Conservation (phyloP, 805 yeast genomes). For the Cyberlindnera saturnus region DNA sequence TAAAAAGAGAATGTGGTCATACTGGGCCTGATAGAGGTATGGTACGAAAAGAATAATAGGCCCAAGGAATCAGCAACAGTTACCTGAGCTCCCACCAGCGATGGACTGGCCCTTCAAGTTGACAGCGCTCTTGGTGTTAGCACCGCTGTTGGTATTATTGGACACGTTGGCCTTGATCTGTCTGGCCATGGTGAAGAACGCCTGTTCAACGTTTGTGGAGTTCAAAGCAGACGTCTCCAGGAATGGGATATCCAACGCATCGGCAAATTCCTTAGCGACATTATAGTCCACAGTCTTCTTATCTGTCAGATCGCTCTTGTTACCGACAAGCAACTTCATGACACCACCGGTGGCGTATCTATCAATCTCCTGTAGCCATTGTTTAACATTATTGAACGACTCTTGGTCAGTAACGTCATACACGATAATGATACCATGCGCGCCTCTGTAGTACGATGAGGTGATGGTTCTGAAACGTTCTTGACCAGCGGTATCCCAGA, state of each 20-base stretch:
- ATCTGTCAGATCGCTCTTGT: conserved; percentile 90
- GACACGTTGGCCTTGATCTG: conserved; percentile 96
- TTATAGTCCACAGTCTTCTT: conserved; percentile 94
- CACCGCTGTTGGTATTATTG: conserved; percentile 34
- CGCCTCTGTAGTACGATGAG: conserved; percentile 95
- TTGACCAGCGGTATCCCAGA: conserved; percentile 99
- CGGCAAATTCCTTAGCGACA: conserved; percentile 96
- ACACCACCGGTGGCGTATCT: conserved; percentile 98
- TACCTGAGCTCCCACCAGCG: conserved; percentile 23
- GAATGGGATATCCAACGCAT: conserved; percentile 88
- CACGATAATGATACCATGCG: conserved; percentile 96
- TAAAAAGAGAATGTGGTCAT: background rate
- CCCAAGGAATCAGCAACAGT: conserved; percentile 9
- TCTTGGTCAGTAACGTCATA: conserved; percentile 98
- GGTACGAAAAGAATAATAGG: background rate
- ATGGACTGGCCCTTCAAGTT: conserved; percentile 68
- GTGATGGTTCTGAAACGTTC: conserved; percentile 98
- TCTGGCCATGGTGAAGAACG: conserved; percentile 97
- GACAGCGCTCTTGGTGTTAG: conserved; percentile 54
- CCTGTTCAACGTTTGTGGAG: conserved; percentile 96
- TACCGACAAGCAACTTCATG: conserved; percentile 91
- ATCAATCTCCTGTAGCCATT: conserved; percentile 98
- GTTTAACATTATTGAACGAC: conserved; percentile 92
- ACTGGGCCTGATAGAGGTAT: background rate
- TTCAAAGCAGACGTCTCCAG: conserved; percentile 94